Evolutionary conservation across 129 eudicot species (phyloP).

Genomic region (Flaveria robusta): DNA sequence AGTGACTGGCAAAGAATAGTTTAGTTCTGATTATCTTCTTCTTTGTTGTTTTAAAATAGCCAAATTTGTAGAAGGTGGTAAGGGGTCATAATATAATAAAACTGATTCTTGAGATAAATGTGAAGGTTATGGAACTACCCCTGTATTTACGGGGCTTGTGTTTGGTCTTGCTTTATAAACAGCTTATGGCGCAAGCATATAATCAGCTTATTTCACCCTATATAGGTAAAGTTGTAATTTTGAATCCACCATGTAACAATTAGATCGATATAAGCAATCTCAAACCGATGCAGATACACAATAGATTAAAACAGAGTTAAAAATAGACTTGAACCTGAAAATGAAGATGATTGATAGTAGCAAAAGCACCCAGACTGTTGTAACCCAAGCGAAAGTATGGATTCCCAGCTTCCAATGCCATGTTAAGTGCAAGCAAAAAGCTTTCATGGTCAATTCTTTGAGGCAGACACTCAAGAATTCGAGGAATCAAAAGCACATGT

Average conservation of each 20-base stretch:
- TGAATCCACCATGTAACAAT: neutral
- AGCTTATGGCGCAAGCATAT: neutral
- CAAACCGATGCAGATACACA: neutral
- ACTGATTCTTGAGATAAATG: neutral
- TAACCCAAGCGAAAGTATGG: constrained; percentile 96
- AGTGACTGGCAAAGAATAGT: too few species aligned
- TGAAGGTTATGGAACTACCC: neutral
- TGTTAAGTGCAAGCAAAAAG: constrained; percentile 90
- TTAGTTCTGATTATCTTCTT: too few species aligned
- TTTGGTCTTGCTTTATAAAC: neutral
- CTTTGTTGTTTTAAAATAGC: too few species aligned
- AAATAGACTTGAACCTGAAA: constrained; percentile 59
- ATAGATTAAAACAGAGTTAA: constrained; percentile 5
- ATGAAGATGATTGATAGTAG: constrained; percentile 97
- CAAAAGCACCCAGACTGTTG: constrained; percentile 99
- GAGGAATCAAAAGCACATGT: constrained; percentile 94
- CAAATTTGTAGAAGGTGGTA: too few species aligned
- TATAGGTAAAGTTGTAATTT: neutral
- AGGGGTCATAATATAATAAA: neutral
- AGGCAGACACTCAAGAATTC: constrained; percentile 85
- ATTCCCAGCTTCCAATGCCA: constrained; percentile 93
- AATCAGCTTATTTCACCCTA: neutral
- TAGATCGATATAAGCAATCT: neutral
- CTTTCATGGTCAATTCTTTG: constrained; percentile 92
- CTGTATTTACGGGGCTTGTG: neutral